A percentile compares a stretch with the other conserved stretches of the same genome.
Evolutionary conservation across 306 rosid species (phyloP).

Genomic region (Lathyrus tuberosus): DNA sequence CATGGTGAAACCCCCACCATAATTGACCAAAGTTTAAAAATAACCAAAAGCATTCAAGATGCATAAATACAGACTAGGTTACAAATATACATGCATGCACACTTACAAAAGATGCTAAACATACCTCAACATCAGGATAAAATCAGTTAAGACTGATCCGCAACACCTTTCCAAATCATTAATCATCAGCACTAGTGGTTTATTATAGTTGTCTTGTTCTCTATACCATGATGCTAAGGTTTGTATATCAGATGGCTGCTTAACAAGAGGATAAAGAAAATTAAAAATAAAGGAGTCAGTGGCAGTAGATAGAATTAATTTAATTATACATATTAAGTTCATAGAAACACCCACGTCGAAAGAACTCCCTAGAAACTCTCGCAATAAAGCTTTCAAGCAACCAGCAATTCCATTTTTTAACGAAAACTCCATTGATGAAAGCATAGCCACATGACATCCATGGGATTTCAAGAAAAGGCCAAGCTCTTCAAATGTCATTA

Average conservation of each 20-base stretch:
- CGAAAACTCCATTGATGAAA: conserved; percentile 74
- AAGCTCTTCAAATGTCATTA: conserved; percentile 82
- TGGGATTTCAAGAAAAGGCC: conserved; percentile 71
- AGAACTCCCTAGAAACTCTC: conserved; percentile 59
- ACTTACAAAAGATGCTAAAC: conserved; percentile 32
- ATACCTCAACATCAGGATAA: conserved; percentile 83
- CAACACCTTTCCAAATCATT: conserved; percentile 87
- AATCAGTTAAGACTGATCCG: conserved; percentile 76
- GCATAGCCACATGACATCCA: conserved; percentile 81
- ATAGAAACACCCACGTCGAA: conserved; percentile 59
- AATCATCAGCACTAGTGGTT: conserved; percentile 74
- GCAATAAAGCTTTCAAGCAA: conserved; percentile 75
- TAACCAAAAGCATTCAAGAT: conserved; percentile 11
- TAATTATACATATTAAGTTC: conserved; percentile 24
- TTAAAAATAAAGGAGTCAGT: conserved; percentile 30
- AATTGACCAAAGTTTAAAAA: conserved; percentile 10
- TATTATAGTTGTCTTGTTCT: conserved; percentile 66
- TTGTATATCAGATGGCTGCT: conserved; percentile 82
- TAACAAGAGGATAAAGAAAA: conserved; percentile 39
- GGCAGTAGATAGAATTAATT: conserved; percentile 27
- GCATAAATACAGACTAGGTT: conserved; percentile 9
- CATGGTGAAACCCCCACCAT: conserved; percentile 25
- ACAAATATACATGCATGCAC: conserved; percentile 9
- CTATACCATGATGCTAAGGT: conserved; percentile 92
- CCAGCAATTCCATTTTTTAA: conserved; percentile 82